Evolutionary conservation across 345 rosid species (phyloP).

Genomic region (Populus alba): DNA sequence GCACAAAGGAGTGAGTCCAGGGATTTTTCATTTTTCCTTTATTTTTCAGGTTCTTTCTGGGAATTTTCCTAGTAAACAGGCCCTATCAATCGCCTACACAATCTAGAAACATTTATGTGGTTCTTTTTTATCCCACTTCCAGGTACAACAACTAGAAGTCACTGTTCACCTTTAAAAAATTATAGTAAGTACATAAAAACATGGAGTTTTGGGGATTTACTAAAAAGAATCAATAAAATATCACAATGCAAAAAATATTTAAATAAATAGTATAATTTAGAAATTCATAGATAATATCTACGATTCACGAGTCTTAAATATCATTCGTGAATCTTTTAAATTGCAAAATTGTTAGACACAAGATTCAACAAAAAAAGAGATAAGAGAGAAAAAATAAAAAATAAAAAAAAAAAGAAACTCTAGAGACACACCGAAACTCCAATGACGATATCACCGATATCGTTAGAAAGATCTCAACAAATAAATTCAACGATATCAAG

Average conservation of each 20-base stretch:
- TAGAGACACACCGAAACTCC: no score
- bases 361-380: no score
- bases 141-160: background rate
- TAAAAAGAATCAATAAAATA: no score
- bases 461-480: no score
- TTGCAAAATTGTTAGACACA: no score
- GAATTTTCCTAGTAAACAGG: background rate
- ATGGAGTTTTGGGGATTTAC: no score
- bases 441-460: fast-evolving
- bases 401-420: fast-evolving
- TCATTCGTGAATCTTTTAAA: no score
- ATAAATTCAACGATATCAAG: fast-evolving
- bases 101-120: background rate
- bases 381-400: no score
- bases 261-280: no score
- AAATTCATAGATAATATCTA: fast-evolving
- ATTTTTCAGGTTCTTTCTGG: background rate
- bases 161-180: background rate
- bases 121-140: background rate
- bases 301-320: no score
- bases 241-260: no score
- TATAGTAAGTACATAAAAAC: no score
- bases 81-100: background rate
- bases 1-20: background rate
- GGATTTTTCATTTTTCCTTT: background rate